These are phyloP conservation scores for Cryptococcus sp. DNA, from an alignment of 1,284 basidiomycete genomes.

Conservation along the genomic window DNA sequence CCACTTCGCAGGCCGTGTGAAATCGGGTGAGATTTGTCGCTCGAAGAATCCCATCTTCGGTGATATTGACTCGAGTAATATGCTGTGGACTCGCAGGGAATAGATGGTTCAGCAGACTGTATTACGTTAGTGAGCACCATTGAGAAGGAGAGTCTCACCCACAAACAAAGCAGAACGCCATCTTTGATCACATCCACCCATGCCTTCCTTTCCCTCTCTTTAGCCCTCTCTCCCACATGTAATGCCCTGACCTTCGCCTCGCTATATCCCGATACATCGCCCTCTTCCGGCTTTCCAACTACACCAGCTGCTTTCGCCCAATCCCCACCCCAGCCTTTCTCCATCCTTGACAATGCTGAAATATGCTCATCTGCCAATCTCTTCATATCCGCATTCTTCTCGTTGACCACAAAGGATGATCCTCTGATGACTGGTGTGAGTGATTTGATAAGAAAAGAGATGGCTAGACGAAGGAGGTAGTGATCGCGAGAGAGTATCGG, in stretches of 20 bases:
- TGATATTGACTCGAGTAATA: conserved; percentile 34
- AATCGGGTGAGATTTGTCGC: conserved; percentile 36
- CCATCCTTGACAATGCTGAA: conserved; percentile 58
- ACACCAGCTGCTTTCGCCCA: conserved; percentile 38
- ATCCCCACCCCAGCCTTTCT: conserved; percentile 65
- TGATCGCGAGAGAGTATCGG: conserved; percentile 34
- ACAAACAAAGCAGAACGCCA: conserved; percentile 83
- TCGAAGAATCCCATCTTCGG: conserved; percentile 28
- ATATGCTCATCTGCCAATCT: conserved; percentile 66
- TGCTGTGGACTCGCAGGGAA: conserved; percentile 32
- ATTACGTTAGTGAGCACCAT: neutral
- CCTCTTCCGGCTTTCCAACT: conserved; percentile 5
- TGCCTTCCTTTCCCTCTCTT: conserved; percentile 64
- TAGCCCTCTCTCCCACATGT: conserved; percentile 55
- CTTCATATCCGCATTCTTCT: conserved; percentile 29
- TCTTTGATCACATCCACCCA: conserved; percentile 72
- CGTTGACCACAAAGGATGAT: conserved; percentile 20
- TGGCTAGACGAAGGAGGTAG: conserved; percentile 38
- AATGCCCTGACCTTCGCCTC: conserved; percentile 47
- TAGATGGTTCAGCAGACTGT: conserved; percentile 33
- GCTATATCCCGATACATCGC: neutral
- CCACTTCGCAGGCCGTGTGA: conserved; percentile 32
- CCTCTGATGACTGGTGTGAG: conserved; percentile 31
- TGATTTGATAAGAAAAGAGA: conserved; percentile 36
- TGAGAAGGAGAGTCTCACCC: conserved; percentile 44